Evolutionary conservation across 169 alveolate species (phyloP).

Genomic region (Perkinsus marinus): DNA sequence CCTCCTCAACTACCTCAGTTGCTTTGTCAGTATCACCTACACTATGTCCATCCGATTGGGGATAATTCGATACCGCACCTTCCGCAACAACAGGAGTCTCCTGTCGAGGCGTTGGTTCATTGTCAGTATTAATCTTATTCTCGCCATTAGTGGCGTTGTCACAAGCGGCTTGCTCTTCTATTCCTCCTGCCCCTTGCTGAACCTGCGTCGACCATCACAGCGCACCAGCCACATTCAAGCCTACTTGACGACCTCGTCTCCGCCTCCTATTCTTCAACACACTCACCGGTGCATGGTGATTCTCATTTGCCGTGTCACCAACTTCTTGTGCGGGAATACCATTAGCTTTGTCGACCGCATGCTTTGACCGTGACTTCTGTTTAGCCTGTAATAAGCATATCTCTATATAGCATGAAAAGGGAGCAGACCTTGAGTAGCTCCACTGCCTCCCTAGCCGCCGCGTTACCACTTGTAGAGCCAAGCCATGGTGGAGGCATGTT

Average conservation of each 20-base stretch:
- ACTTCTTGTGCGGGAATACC: neutral
- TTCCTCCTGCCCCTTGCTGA: neutral
- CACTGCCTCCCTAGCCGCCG: neutral
- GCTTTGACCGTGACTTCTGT: neutral
- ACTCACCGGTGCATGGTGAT: neutral
- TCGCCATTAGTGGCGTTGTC: neutral
- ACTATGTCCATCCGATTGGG: no score
- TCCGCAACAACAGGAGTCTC: no score
- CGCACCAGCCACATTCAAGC: neutral
- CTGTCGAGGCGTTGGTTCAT: no score
- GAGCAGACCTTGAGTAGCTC: neutral
- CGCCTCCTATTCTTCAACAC: neutral
- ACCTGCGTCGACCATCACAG: neutral
- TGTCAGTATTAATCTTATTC: no score
- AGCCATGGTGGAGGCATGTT: neutral
- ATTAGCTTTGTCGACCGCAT: neutral
- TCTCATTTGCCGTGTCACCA: neutral
- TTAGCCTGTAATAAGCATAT: neutral
- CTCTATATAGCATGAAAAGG: neutral
- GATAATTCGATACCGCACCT: no score
- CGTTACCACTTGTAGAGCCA: neutral
- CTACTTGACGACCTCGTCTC: neutral
- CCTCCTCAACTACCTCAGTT: neutral
- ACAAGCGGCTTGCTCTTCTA: neutral
- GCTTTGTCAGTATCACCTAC: neutral